Evolutionary conservation across 2,329 filamentous ascomycete species (phyloP).

Genomic region (Colletotrichum tropicale): DNA sequence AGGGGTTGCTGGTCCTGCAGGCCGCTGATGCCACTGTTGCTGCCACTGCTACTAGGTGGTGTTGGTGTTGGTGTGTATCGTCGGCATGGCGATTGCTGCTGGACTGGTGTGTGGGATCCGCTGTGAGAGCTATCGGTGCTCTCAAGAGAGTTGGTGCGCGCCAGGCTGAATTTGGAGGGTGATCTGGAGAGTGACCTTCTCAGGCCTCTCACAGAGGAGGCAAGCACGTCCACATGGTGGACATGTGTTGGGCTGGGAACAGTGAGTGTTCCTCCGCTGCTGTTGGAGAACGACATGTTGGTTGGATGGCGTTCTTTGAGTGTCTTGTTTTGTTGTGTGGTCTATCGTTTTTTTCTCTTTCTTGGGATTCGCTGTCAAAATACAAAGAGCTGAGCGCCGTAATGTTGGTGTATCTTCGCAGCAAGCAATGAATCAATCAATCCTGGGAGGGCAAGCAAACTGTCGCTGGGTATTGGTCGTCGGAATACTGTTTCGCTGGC

Average conservation of each 20-base stretch:
- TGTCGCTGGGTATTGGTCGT: slow-evolving; percentile 16
- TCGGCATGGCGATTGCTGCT: slow-evolving; percentile 49
- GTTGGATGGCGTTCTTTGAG: slow-evolving; percentile 3
- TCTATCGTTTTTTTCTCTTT: background rate
- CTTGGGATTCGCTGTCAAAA: background rate
- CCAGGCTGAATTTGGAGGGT: slow-evolving; percentile 84
- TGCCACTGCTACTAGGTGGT: slow-evolving; percentile 27
- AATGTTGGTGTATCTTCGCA: background rate
- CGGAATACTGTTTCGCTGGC: slow-evolving; percentile 15
- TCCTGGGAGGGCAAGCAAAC: slow-evolving; percentile 3
- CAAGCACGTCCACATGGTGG: slow-evolving; percentile 78
- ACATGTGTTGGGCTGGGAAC: slow-evolving; percentile 85
- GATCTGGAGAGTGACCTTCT: slow-evolving; percentile 89
- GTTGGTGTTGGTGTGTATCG: slow-evolving; percentile 31
- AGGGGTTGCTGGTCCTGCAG: slow-evolving; percentile 36
- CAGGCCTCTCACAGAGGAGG: slow-evolving; percentile 80
- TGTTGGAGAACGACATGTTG: slow-evolving; percentile 64
- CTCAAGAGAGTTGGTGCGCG: slow-evolving; percentile 48
- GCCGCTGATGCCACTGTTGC: slow-evolving; percentile 32
- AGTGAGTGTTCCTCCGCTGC: slow-evolving; percentile 78
- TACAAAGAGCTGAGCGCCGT: slow-evolving; percentile 5
- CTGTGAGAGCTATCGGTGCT: slow-evolving; percentile 51
- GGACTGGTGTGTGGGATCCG: slow-evolving; percentile 19
- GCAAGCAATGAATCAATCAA: slow-evolving; percentile 7
- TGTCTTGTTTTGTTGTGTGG: background rate